Evolutionary conservation across 139 green algal genomes (phyloP).

Genomic region (Raphidocelis subcapitata): DNA sequence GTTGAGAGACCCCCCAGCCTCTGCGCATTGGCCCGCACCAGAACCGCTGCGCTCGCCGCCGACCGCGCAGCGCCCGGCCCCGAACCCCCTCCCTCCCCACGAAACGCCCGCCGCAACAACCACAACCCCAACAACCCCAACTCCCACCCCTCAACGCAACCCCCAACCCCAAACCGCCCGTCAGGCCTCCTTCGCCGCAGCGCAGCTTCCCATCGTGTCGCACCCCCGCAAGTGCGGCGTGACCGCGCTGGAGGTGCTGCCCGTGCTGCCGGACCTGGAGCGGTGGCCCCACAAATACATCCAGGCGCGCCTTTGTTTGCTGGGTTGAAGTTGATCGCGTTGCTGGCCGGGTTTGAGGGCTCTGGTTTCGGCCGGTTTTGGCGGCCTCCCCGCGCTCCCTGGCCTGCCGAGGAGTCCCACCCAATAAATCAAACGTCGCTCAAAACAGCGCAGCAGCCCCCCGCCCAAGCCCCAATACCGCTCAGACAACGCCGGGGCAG

Average conservation of each 20-base stretch:
- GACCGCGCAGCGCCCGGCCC: background rate
- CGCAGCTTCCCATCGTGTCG: conserved; percentile 16
- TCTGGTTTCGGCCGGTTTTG: too few relatives aligned
- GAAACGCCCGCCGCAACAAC: too few relatives aligned
- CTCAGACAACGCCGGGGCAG: too few relatives aligned
- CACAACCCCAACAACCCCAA: too few relatives aligned
- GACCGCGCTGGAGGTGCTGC: conserved; percentile 41
- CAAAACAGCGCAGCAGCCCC: too few relatives aligned
- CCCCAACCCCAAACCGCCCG: background rate
- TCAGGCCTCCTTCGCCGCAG: conserved; percentile 58
- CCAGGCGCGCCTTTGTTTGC: conserved; percentile 10
- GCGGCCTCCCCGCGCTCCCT: too few relatives aligned
- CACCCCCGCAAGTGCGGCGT: conserved; percentile 50
- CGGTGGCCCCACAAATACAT: conserved; percentile 24
- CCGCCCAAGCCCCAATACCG: too few relatives aligned
- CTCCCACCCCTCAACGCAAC: background rate
- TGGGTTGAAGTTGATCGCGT: too few relatives aligned
- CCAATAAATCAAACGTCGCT: too few relatives aligned
- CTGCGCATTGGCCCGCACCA: too few relatives aligned
- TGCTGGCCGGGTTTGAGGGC: too few relatives aligned
- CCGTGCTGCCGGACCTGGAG: conserved; percentile 30
- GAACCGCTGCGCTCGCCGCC: background rate
- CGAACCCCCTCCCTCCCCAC: background rate
- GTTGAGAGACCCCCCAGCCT: too few relatives aligned
- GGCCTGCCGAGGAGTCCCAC: conserved; percentile 13